Base-by-base conservation (phyloP, 2,329 filamentous ascomycete species). In the Neonectria neomacrospora region DNA sequence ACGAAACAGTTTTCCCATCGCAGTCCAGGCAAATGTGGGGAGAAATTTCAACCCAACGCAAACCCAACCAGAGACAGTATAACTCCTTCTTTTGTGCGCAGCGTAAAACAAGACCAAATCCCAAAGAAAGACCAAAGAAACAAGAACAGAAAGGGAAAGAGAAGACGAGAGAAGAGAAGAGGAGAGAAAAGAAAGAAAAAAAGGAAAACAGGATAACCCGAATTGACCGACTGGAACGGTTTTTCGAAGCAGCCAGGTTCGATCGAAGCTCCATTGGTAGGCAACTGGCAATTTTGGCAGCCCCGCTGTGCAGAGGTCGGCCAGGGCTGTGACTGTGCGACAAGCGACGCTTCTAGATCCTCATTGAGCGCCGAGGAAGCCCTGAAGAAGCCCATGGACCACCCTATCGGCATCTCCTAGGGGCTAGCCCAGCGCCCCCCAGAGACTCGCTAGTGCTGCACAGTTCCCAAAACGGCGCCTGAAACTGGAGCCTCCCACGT, bases 401-500 rank as follows among this genome's bases (percentile, higher is more conserved):
- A 54, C 51, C 18, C 41, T 54, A 26, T 48, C 58, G 58, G 58
- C 44, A 48, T 50, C 42, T 60, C 58, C 57, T 50, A 51, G 64
- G 44, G 55, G 53, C 57, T 56, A 47, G 54, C 55, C 59, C 47
- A 58, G 44, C 57, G 51, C 48, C 48, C 61, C 61, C 58, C 54
- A 61, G 61, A 54, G 61, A 60, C 63, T 61, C 64, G 58, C 67
- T 70, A 71, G 66, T 65, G 72, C 64, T 73, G 71, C 72, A 73
- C 61, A 66, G 51, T 63, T 71, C 72, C 70, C 58, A 72, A 74
- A 71, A 65, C 57, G 66, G 60, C 60, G 58, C 58, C 63, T 71
- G 65, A 65, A 63, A 63, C 62, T 67, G 64, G 64, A 67, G 66
- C 63, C 61, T 70, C 66, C 74, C 74, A 76, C 73, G 74, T 76